These are phyloP conservation scores for Lathyrus tuberosus DNA, from an alignment of 306 rosid genomes.

Conservation along the genomic window DNA sequence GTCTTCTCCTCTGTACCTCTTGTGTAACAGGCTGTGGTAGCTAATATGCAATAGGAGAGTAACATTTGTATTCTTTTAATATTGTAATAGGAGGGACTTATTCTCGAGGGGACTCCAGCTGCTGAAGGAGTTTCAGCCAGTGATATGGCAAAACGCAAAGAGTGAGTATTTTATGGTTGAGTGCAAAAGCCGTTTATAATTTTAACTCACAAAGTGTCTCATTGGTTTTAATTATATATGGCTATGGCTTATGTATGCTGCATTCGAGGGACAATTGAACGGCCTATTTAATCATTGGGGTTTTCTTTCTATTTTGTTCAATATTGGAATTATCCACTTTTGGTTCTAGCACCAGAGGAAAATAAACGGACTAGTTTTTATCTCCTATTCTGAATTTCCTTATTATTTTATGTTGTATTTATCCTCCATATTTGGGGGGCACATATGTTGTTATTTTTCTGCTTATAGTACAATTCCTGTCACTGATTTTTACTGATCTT, in stretches of 20 bases:
- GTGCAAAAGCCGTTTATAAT: slow-evolving; percentile 24
- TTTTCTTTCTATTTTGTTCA: slow-evolving; percentile 16
- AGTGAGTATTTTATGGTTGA: slow-evolving; percentile 55
- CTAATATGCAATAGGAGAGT: slow-evolving; percentile 37
- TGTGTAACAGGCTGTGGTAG: slow-evolving; percentile 4
- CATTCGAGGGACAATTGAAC: slow-evolving; percentile 2
- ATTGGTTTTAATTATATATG: slow-evolving; percentile 9
- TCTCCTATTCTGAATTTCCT: slow-evolving; percentile 7
- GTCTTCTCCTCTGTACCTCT: slow-evolving; percentile 26
- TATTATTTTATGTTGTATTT: slow-evolving; percentile 24
- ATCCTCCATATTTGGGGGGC: slow-evolving; percentile 21
- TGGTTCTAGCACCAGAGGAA: neutral
- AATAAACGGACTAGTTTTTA: neutral
- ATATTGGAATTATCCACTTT: slow-evolving; percentile 10
- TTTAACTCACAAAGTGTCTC: slow-evolving; percentile 17
- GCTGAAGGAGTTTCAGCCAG: slow-evolving; percentile 89
- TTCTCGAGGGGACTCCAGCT: slow-evolving; percentile 88
- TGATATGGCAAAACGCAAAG: slow-evolving; percentile 82
- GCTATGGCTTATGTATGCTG: neutral
- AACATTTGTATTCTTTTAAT: slow-evolving; percentile 38
- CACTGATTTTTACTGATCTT: slow-evolving; percentile 30
- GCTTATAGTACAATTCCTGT: slow-evolving; percentile 27
- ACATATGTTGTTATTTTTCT: slow-evolving; percentile 17
- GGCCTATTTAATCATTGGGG: neutral
- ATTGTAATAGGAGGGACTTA: slow-evolving; percentile 78